These are phyloP conservation scores for Huiozyma naganishii DNA, from an alignment of 805 yeast genomes.

Conservation along the genomic window DNA sequence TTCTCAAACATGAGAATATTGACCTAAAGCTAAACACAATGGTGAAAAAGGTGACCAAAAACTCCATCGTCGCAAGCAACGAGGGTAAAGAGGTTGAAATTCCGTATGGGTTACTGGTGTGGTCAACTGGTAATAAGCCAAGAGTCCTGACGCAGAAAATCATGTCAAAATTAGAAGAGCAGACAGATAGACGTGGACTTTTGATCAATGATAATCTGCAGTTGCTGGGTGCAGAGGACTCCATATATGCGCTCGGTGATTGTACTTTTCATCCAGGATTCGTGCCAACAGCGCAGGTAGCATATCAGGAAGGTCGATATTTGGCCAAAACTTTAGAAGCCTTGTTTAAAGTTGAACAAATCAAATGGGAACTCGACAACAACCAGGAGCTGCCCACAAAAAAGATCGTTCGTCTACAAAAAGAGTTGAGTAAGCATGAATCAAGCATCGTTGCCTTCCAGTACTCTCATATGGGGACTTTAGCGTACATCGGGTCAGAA, in stretches of 20 bases:
- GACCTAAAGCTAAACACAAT: constrained; percentile 72
- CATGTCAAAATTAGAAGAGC: constrained; percentile 49
- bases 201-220: constrained; percentile 73
- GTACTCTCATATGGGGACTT: constrained; percentile 83
- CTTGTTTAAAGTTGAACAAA: constrained; percentile 48
- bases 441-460: constrained; percentile 48
- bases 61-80: constrained; percentile 54
- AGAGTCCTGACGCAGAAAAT: constrained; percentile 62
- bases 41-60: constrained; percentile 76
- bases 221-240: constrained; percentile 68
- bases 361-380: constrained; percentile 34
- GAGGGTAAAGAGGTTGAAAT: constrained; percentile 59
- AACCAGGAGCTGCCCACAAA: constrained; percentile 15
- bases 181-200: constrained; percentile 82
- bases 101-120: constrained; percentile 87
- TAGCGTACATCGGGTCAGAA: constrained; percentile 90
- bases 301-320: constrained; percentile 85
- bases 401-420: constrained; percentile 31
- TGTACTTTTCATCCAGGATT: constrained; percentile 79
- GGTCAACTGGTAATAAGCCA: constrained; percentile 97
- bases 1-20: constrained; percentile 58
- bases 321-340: constrained; percentile 63
- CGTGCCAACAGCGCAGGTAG: constrained; percentile 97
- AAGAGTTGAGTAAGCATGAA: constrained; percentile 34
- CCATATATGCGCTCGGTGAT: constrained; percentile 84